A percentile compares a stretch with the other conserved stretches of the same genome.
phyloP scores from a whole-genome alignment of 169 alveolate genomes.

The Babesia bigemina region DNA sequence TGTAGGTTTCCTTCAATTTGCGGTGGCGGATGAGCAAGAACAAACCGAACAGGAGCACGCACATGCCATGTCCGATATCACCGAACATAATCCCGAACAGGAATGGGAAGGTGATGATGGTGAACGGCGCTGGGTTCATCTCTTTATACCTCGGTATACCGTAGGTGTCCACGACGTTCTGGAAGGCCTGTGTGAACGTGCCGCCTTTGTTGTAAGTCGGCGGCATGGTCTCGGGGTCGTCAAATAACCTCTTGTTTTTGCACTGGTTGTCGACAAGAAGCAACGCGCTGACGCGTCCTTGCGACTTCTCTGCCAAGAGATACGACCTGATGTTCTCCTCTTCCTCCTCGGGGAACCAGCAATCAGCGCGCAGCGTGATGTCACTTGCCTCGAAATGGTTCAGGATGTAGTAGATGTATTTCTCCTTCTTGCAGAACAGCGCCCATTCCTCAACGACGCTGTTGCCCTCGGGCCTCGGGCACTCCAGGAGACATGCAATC shows the following conservation, averaged over 20 bases:
- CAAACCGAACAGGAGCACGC: constrained; percentile 84
- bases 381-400: constrained; percentile 92
- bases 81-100: constrained; percentile 99
- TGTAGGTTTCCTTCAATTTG: constrained; percentile 70
- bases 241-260: constrained; percentile 43
- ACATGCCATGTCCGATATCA: constrained; percentile 98
- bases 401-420: constrained; percentile 88
- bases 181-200: constrained; percentile 89
- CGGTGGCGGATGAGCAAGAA: constrained; percentile 73
- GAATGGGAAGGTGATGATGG: constrained; percentile 98
- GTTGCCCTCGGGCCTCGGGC: constrained; percentile 84
- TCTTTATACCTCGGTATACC: constrained; percentile 99
- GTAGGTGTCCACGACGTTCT: constrained; percentile 97
- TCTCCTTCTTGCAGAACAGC: constrained; percentile 92
- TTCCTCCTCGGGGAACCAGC: constrained; percentile 93
- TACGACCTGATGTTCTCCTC: constrained; percentile 87
- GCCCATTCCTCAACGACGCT: constrained; percentile 92
- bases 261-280: constrained; percentile 78
- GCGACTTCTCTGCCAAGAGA: constrained; percentile 76
- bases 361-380: constrained; percentile 91
- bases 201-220: constrained; percentile 96
- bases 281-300: constrained; percentile 82
- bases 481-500: constrained; percentile 83
- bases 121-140: constrained; percentile 96
- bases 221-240: constrained; percentile 85